Evolutionary conservation across 129 eudicot species (phyloP).

Genomic region (Solidago caesia): DNA sequence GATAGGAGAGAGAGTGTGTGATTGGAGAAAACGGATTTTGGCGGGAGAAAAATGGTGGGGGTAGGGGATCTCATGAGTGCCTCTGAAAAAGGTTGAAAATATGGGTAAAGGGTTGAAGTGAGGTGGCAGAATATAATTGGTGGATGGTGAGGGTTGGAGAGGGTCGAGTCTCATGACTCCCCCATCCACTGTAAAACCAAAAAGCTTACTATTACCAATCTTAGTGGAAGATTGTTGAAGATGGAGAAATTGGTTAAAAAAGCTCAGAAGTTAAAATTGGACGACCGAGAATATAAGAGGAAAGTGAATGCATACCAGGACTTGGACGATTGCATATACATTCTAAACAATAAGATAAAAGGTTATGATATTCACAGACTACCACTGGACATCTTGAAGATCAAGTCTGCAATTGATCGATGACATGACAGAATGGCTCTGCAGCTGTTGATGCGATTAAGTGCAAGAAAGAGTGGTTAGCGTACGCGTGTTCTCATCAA

Average conservation of each 20-base stretch:
- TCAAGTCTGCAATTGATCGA: not conserved
- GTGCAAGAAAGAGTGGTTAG: not conserved
- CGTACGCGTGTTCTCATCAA: too few species aligned
- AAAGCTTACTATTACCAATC: not conserved
- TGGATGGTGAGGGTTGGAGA: too few species aligned
- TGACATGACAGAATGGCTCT: not conserved
- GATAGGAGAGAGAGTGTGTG: too few species aligned
- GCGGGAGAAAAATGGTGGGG: too few species aligned
- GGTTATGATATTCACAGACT: not conserved
- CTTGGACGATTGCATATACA: constrained; percentile 5
- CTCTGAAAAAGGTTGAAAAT: too few species aligned
- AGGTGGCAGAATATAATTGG: too few species aligned
- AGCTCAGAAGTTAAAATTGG: not conserved
- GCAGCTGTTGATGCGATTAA: not conserved
- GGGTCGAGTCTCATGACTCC: too few species aligned
- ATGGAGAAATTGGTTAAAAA: constrained; percentile 8
- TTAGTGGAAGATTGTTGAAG: not conserved
- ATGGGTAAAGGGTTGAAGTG: too few species aligned
- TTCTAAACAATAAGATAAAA: not conserved
- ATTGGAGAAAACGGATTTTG: too few species aligned
- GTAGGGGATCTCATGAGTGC: too few species aligned
- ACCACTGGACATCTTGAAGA: not conserved
- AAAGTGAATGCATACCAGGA: not conserved
- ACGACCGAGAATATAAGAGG: constrained; percentile 16
- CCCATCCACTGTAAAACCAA: constrained; percentile 2